A percentile compares a stretch with the other conserved stretches of the same genome.
Conservation (phyloP, 2,329 filamentous ascomycete genomes). For the Pseudogymnoascus sp. region DNA sequence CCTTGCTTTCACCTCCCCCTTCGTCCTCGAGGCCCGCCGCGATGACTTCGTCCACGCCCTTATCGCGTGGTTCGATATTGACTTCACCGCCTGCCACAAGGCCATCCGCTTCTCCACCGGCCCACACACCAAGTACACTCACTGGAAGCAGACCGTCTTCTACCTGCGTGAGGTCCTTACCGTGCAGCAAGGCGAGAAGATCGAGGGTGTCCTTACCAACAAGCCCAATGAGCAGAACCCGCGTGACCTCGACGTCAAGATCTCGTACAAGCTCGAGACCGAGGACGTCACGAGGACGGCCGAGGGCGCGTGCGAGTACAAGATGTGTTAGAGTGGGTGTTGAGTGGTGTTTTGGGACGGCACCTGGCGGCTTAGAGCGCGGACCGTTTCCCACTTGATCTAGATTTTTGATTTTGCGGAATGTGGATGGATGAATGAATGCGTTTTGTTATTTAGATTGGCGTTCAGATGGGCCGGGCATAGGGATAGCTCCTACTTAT, state of each 20-base stretch:
- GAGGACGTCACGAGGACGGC: constrained; percentile 61
- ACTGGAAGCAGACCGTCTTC: constrained; percentile 99
- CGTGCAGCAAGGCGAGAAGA: constrained; percentile 75
- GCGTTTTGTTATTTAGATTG: constrained; percentile 2
- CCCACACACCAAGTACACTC: constrained; percentile 96
- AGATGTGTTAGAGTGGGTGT: constrained; percentile 49
- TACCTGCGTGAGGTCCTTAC: constrained; percentile 91
- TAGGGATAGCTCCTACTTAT: constrained; percentile 1
- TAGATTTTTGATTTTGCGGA: not conserved
- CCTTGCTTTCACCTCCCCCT: constrained; percentile 73
- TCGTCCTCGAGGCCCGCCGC: constrained; percentile 66
- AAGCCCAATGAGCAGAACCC: constrained; percentile 90
- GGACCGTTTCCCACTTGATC: not conserved
- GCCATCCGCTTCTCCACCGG: constrained; percentile 93
- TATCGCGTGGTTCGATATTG: constrained; percentile 98
- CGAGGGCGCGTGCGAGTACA: constrained; percentile 69
- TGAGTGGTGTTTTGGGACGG: not conserved
- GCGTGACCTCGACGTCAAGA: constrained; percentile 84
- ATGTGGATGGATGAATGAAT: constrained; percentile 3
- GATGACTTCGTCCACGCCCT: constrained; percentile 95
- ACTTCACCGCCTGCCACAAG: constrained; percentile 98
- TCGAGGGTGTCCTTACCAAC: constrained; percentile 67
- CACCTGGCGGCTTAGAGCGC: constrained; percentile 1
- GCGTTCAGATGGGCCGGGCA: constrained; percentile 4
- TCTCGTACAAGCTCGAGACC: constrained; percentile 74